These are phyloP conservation scores for Kurtzmaniella fragi DNA, from an alignment of 805 yeast genomes.

Conservation along the genomic window DNA sequence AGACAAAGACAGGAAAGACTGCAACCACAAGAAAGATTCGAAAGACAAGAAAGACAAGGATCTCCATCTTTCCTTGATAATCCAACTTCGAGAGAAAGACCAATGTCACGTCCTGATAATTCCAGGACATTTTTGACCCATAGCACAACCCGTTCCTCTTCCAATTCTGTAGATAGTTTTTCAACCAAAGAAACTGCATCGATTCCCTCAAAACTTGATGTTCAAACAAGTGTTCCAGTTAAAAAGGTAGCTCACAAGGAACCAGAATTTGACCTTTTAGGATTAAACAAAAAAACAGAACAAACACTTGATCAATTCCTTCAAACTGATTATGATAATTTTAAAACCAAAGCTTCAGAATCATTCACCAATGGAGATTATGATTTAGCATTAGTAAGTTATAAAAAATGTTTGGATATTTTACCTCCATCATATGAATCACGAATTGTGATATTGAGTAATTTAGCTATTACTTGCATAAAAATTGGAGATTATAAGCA, in stretches of 20 bases:
- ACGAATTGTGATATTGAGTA: constrained; percentile 66
- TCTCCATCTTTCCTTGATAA: not conserved
- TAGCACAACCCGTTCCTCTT: no score
- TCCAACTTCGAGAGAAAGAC: not conserved
- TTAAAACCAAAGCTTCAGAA: constrained; percentile 52
- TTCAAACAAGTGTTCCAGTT: no score
- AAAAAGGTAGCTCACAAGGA: constrained; percentile 14
- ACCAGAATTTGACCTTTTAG: constrained; percentile 41
- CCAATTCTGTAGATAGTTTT: no score
- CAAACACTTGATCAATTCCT: constrained; percentile 37
- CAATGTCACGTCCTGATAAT: not conserved
- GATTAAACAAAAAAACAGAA: constrained; percentile 9
- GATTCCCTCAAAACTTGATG: no score
- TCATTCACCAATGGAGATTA: constrained; percentile 83
- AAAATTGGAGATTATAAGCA: constrained; percentile 67
- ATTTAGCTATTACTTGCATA: constrained; percentile 61
- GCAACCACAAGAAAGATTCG: no score
- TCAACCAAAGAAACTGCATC: no score
- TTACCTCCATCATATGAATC: constrained; percentile 64
- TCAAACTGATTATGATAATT: constrained; percentile 40
- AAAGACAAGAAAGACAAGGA: not conserved
- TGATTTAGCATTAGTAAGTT: constrained; percentile 55
- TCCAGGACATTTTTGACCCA: no score
- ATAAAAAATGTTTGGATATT: constrained; percentile 42
- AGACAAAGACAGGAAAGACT: not conserved